These are phyloP conservation scores for Sporisorium exsertum DNA, from an alignment of 1,284 basidiomycete genomes.

Conservation along the genomic window DNA sequence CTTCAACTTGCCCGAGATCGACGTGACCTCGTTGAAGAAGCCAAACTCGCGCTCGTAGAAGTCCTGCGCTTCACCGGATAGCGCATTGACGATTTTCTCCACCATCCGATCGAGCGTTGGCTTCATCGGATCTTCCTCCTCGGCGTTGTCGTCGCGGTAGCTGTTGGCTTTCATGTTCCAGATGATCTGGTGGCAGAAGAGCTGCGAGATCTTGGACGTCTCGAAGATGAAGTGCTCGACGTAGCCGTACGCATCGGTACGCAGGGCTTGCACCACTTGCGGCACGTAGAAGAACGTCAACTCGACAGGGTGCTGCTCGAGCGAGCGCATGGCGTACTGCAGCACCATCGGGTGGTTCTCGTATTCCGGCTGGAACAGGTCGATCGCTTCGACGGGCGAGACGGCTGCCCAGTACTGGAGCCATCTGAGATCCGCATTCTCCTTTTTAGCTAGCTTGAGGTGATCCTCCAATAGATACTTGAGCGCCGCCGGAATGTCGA, in stretches of 20 bases:
- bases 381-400: conserved; percentile 76
- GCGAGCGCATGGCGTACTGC: conserved; percentile 95
- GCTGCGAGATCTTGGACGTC: conserved; percentile 94
- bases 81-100: conserved; percentile 81
- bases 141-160: conserved; percentile 83
- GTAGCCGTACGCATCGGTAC: conserved; percentile 83
- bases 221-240: conserved; percentile 96
- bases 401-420: conserved; percentile 89
- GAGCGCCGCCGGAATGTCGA: conserved; percentile 83
- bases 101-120: conserved; percentile 90
- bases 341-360: conserved; percentile 84
- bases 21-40: conserved; percentile 96
- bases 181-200: conserved; percentile 99
- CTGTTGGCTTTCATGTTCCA: conserved; percentile 99
- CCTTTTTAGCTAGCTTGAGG: conserved; percentile 75
- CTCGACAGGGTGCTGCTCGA: conserved; percentile 93
- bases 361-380: conserved; percentile 63
- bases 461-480: conserved; percentile 85
- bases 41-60: conserved; percentile 96
- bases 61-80: conserved; percentile 88
- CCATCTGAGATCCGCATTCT: conserved; percentile 73
- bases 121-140: conserved; percentile 91
- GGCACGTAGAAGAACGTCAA: conserved; percentile 99
- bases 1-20: conserved; percentile 96
- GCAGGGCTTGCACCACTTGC: conserved; percentile 94